A percentile compares a stretch with the other conserved stretches of the same genome.
Evolutionary conservation across 2,329 filamentous ascomycete species (phyloP).

Genomic region (Emergomyces africanus): DNA sequence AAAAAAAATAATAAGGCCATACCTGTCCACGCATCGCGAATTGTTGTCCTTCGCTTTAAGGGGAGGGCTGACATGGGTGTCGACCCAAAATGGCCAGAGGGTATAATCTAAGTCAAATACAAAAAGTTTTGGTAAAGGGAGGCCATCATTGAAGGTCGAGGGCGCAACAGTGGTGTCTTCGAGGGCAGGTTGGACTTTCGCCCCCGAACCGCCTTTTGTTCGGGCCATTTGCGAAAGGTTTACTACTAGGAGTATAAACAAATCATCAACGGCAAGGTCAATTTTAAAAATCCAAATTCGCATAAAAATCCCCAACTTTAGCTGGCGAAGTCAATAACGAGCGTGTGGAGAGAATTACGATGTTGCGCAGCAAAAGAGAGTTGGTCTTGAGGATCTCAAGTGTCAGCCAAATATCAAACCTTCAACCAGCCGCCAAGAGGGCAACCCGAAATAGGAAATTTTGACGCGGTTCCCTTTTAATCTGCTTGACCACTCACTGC

Average conservation of each 20-base stretch:
- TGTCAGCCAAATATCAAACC: background rate
- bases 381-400: background rate
- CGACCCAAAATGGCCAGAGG: conserved; percentile 97
- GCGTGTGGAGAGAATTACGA: too few species aligned
- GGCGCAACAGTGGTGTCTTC: conserved; percentile 25
- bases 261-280: background rate
- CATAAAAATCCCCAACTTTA: background rate
- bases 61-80: conserved; percentile 75
- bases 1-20: conserved; percentile 5
- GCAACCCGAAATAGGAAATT: background rate
- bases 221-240: background rate
- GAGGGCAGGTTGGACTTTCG: conserved; percentile 5
- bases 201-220: conserved; percentile 4
- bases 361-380: too few species aligned
- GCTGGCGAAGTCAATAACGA: background rate
- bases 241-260: background rate
- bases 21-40: conserved; percentile 33
- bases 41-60: conserved; percentile 49
- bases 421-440: background rate
- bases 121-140: conserved; percentile 67
- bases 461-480: background rate
- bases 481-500: too few species aligned
- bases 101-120: conserved; percentile 98
- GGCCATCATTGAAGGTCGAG: conserved; percentile 49
- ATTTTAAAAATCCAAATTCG: background rate